Base-by-base conservation (phyloP, 2,329 filamentous ascomycete species). In the Tolypocladium endophyticum region DNA sequence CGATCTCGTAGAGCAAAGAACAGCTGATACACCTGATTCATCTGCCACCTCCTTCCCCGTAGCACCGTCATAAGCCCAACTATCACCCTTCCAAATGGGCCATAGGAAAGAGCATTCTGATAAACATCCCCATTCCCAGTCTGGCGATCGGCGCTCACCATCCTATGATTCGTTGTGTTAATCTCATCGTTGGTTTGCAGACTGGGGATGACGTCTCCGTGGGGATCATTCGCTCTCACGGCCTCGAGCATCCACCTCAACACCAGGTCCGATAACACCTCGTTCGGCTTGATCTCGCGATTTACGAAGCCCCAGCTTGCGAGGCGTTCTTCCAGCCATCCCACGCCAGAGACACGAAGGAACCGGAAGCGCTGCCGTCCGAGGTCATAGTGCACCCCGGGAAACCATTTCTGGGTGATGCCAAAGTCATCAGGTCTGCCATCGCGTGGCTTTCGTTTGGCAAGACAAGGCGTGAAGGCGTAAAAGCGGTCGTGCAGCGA, bases 221-320 rank as follows among this genome's bases (percentile, higher is more conserved):
- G 28, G 28, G 50, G 50, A 54, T 54, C 65, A 20, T 63, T 60
- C 1, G 41, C 30, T 35, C 47, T 54, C 5, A 66, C 43, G 14
- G 58, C 61, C 23, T 63, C 60, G n/a, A 67, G 50, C 59, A 67
- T 67, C 65, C 63, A 65, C 35, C 58, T 59, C 23, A 67, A 38
- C 2, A 56, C 64, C 7, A 66, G 54, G 25, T 67, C 64, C 0
- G 64, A 43, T 11, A 67, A 62, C 7, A 65, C 60, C 53, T 66
- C 61, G 43, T 67, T 67, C 2, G 65, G 65, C 41, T 57, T 28
- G 35, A 67, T 58, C 8, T 57, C 59, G 12, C 59, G 62, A 33
- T 62, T 72, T 20, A 56, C 58, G 60, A 58, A 64, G 3, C 43
- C 58, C 43, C 43, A 53, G 16, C 50, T 33, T 28, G 28, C 50